Evolutionary conservation across 2,329 filamentous ascomycete genomes (phyloP).

Genomic region (Nakataea oryzae): DNA sequence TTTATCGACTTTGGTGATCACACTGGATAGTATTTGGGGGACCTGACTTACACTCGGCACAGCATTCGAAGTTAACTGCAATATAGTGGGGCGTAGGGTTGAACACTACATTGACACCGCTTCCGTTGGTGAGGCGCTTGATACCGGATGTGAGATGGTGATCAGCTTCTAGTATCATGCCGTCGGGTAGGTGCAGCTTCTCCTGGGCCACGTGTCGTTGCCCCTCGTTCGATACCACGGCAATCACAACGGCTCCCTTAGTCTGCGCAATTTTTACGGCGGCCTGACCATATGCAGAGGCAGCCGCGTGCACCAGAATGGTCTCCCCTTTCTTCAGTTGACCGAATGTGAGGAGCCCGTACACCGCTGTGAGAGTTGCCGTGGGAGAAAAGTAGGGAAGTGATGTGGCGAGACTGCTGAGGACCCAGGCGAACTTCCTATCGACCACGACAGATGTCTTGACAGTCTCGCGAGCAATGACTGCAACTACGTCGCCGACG

Average conservation of each 20-base stretch:
- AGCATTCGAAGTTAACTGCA: constrained; percentile 20
- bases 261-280: constrained; percentile 27
- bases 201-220: constrained; percentile 26
- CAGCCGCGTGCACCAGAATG: constrained; percentile 31
- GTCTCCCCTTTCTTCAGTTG: constrained; percentile 15
- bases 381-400: constrained; percentile 21
- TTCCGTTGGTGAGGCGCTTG: constrained; percentile 17
- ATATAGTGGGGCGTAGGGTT: constrained; percentile 29
- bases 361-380: constrained; percentile 28
- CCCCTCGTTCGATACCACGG: constrained; percentile 17
- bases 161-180: constrained; percentile 21
- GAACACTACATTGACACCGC: constrained; percentile 32
- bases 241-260: constrained; percentile 29
- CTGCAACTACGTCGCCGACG: constrained; percentile 29
- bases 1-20: no score
- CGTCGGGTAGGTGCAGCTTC: constrained; percentile 8
- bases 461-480: constrained; percentile 25
- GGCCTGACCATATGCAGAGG: constrained; percentile 30
- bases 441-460: constrained; percentile 22
- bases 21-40: neutral
- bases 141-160: constrained; percentile 13
- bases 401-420: constrained; percentile 12
- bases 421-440: constrained; percentile 20
- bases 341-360: constrained; percentile 24
- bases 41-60: constrained; percentile 13